Conservation (phyloP, 768 basidiomycete species). For the Baorangia bicolor region DNA sequence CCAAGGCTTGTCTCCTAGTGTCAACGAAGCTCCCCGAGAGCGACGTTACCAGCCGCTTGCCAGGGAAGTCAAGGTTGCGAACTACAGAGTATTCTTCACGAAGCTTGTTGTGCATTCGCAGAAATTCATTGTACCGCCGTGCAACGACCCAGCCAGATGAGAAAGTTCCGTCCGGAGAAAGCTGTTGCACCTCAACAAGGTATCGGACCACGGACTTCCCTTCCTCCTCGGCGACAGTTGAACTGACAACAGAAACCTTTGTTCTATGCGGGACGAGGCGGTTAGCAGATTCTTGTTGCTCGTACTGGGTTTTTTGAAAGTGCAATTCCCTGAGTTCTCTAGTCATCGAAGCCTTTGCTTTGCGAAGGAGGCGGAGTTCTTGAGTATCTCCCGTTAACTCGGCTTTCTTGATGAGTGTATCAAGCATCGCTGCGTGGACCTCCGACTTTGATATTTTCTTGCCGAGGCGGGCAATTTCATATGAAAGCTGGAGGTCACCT, state of each 20-base stretch:
- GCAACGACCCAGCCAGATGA: constrained; percentile 92
- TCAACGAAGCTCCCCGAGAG: constrained; percentile 89
- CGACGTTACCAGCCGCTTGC: constrained; percentile 88
- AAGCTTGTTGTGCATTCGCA: constrained; percentile 82
- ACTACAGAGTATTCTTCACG: constrained; percentile 71
- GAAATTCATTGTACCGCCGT: constrained; percentile 92
- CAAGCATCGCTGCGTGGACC: constrained; percentile 79
- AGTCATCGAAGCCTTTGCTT: constrained; percentile 77
- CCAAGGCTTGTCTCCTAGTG: constrained; percentile 69
- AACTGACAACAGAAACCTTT: constrained; percentile 79
- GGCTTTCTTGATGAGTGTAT: constrained; percentile 89
- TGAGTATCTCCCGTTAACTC: constrained; percentile 89
- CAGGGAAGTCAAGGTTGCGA: constrained; percentile 82
- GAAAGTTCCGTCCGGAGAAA: constrained; percentile 74
- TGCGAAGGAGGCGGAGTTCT: constrained; percentile 79
- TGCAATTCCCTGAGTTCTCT: constrained; percentile 80
- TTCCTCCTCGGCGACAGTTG: constrained; percentile 76
- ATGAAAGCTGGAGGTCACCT: constrained; percentile 84
- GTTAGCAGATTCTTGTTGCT: constrained; percentile 92
- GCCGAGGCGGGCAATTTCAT: constrained; percentile 78
- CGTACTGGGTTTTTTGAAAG: constrained; percentile 92
- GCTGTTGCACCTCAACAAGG: constrained; percentile 87
- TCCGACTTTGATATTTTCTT: constrained; percentile 76
- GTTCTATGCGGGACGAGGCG: constrained; percentile 83
- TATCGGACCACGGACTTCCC: constrained; percentile 92